Evolutionary conservation across 495 filamentous ascomycete genomes (phyloP).

Genomic region (Xylaria bambusicola): DNA sequence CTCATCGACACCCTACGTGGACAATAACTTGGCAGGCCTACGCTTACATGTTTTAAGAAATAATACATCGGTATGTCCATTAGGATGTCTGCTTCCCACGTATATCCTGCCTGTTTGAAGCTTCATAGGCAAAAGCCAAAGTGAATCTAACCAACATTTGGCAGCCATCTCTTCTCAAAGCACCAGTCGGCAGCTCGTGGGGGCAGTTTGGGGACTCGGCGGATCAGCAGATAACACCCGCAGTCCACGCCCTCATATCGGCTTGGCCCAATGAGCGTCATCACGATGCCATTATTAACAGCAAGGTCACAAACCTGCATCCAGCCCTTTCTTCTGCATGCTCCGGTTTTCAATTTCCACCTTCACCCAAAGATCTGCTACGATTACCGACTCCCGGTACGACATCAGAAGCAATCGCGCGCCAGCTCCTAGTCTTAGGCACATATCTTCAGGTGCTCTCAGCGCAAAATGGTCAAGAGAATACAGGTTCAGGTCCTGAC

Average conservation of each 20-base stretch:
- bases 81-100: neutral
- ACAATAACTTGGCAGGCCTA: neutral
- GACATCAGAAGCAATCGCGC: conserved; percentile 50
- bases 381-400: conserved; percentile 37
- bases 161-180: conserved; percentile 2
- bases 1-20: neutral
- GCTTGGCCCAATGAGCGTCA: conserved; percentile 43
- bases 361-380: conserved; percentile 35
- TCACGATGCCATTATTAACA: conserved; percentile 35
- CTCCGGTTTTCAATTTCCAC: conserved; percentile 14
- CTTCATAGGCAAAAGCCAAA: neutral
- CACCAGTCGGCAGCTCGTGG: neutral
- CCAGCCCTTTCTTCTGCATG: conserved; percentile 32
- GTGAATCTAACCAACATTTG: neutral
- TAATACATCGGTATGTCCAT: neutral
- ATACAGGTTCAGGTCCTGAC: conserved; percentile 16
- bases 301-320: conserved; percentile 27
- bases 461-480: conserved; percentile 19
- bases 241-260: conserved; percentile 33
- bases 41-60: neutral
- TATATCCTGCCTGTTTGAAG: neutral
- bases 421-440: conserved; percentile 46
- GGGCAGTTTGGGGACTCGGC: conserved; percentile 1
- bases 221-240: conserved; percentile 22
- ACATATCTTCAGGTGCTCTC: conserved; percentile 44